Evolutionary conservation across 345 rosid species (phyloP).

Genomic region (Eucalyptus marginata): DNA sequence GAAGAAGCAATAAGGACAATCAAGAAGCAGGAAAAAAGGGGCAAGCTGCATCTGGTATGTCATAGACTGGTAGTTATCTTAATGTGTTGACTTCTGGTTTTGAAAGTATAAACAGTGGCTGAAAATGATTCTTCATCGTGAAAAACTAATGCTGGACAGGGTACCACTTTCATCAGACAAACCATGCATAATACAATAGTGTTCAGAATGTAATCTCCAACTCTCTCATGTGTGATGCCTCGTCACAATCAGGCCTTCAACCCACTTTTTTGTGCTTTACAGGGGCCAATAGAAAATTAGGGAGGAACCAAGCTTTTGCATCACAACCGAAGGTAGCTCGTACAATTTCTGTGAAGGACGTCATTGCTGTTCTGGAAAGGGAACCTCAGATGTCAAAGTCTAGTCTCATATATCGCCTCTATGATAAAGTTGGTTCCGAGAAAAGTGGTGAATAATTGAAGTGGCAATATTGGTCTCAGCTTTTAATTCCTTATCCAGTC

Average conservation of each 20-base stretch:
- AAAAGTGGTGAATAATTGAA: conserved; percentile 11
- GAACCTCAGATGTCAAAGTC: conserved; percentile 96
- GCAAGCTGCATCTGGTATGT: conserved; percentile 35
- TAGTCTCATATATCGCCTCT: conserved; percentile 56
- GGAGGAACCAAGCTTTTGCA: conserved; percentile 38
- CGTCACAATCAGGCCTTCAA: neutral
- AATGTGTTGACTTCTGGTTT: neutral
- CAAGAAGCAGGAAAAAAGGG: conserved; percentile 50
- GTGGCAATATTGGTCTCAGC: neutral
- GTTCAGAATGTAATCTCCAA: neutral
- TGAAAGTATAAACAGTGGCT: neutral
- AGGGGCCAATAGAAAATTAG: conserved; percentile 47
- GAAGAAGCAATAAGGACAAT: conserved; percentile 37
- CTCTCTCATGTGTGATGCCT: neutral
- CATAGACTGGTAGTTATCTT: neutral
- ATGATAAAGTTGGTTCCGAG: conserved; percentile 34
- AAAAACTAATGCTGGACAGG: neutral
- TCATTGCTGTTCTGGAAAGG: conserved; percentile 76
- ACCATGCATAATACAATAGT: neutral
- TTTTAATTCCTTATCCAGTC: neutral
- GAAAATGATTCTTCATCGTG: neutral
- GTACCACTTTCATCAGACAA: neutral
- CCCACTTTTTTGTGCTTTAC: neutral
- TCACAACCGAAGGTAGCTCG: conserved; percentile 43
- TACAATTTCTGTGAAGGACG: conserved; percentile 61